Conservation (phyloP, 306 rosid genomes). For the Acacia acuminata region DNA sequence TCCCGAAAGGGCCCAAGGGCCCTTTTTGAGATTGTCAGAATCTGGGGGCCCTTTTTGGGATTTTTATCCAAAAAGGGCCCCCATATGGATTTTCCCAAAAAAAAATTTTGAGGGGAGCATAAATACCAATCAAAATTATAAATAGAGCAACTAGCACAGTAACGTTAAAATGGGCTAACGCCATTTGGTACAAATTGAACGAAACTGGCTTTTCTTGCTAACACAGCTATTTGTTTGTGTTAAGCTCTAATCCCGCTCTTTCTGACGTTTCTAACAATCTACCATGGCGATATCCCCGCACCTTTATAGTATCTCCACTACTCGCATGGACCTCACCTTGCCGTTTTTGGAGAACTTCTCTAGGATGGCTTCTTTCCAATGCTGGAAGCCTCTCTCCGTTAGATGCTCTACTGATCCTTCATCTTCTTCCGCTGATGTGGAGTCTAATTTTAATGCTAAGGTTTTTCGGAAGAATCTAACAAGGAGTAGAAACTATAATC, state of each 20-base stretch:
- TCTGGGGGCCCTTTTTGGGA: too few relatives aligned
- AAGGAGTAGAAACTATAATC: slow-evolving; percentile 81
- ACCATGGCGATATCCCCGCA: slow-evolving; percentile 75
- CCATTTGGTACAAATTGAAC: too few relatives aligned
- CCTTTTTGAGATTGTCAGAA: too few relatives aligned
- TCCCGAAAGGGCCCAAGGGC: too few relatives aligned
- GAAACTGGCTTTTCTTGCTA: background rate
- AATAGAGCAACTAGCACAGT: too few relatives aligned
- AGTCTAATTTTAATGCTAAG: slow-evolving; percentile 78
- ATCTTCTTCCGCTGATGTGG: slow-evolving; percentile 37
- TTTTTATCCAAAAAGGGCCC: too few relatives aligned
- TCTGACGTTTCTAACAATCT: background rate
- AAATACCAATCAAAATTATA: too few relatives aligned
- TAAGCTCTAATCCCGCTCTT: background rate
- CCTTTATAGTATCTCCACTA: slow-evolving; percentile 54
- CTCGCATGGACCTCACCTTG: slow-evolving; percentile 44
- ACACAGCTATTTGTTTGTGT: background rate
- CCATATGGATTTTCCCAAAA: too few relatives aligned
- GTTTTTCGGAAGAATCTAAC: slow-evolving; percentile 84
- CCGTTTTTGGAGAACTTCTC: slow-evolving; percentile 46
- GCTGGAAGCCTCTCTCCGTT: slow-evolving; percentile 54
- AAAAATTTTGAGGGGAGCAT: too few relatives aligned
- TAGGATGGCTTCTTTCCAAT: slow-evolving; percentile 30
- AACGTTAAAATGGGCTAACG: too few relatives aligned
- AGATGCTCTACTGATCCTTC: slow-evolving; percentile 59